Base-by-base conservation (phyloP, 2,329 filamentous ascomycete genomes). In the Lasiodiplodia citricola region DNA sequence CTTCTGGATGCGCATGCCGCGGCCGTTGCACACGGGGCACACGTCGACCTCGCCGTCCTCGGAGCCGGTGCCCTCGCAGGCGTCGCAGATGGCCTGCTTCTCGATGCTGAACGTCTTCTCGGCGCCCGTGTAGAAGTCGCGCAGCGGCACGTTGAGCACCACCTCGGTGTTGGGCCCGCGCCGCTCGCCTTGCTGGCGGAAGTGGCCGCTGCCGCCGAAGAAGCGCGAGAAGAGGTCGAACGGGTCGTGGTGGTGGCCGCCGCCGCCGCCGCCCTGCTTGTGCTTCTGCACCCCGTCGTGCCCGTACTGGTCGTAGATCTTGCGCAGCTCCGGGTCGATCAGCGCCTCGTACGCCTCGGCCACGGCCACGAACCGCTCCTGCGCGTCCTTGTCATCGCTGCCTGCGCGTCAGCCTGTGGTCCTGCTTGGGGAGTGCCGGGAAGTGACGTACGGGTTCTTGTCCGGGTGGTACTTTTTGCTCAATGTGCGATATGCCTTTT, bases 391-490 rank as follows among this genome's bases (percentile, higher is more conserved):
- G 78, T 97, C 91, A 72, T 90, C 91, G 68, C 93, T 96, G 73
- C 52, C 44, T 37, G 47, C 38, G 37, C 18, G 44, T 51, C 47
- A 63, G 66, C 47, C n/a, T 4, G 50, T 44, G 31, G n/a, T 14
- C 16, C 14, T 21, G 16, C 21, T 10, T 56, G 8, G 47, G 23
- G 52, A 55, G 52, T 28, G 57, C n/a, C 37, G 16, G 14, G 14
- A 14, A 65, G 21, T 21, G 18, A 83, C 91, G 75, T 87, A 96
- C 91, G 95, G 94, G 75, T 98, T 98, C 87, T 99, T 99, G 82
- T 99, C 96, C 3, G 96, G 96, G 78, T 99, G 96, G 80, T 88
- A 97, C 80, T 96, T 97, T 82, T 98, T 98, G 84, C 92, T 96
- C 13, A 99, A 86, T 70, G 89, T 90, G 70, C 94, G 89, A 81